Evolutionary conservation across 805 yeast species (phyloP), one percentile per base, ranked within the genome.

Genomic region (Candida qinlingensis): DNA sequence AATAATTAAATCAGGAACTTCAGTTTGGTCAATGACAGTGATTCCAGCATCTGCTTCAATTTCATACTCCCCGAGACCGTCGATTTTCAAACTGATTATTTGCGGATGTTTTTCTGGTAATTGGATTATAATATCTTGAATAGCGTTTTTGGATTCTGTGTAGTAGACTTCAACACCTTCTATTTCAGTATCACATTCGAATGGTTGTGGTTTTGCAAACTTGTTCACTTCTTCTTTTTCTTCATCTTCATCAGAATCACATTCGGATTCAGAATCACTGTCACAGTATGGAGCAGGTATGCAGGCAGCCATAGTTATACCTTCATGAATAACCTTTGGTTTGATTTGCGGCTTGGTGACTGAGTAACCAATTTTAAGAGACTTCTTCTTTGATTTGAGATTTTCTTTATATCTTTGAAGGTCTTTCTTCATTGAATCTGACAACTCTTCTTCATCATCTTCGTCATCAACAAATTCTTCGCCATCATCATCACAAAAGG

Each of bases 391-490:
- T 3, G 19, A 19, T 3, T 19, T 19, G 3, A 19, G 19, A 19
- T 19, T 19, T 19, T 19, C 19, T 19, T 19, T 19, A 19, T 19
- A 19, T 19, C 19, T 19, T 19, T 19, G 19, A 19, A 19, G 19
- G 19, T 3, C 19, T 19, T 11, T 31, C 34, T 31, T 31, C 34
- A 31, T 31, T 8, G 11, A 31, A 3, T 31, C 11, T 2, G 34
- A 37, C 27, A 37, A 37, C 26, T 6, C 40, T 9, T 37, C 13
- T 5, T 44, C 56, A 13, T 30, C 54, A 31, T 37, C 50, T 29
- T 54, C 52, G 33, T 41, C 48, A 7, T 37, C 39, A 37, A n/a
- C 11, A 11, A 31, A 11, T 31, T 8, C 11, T 7, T 28, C 13
- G 8, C 28, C 34, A 3, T 28, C 34, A 4, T n/a, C 25, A 7